Evolutionary conservation across 2,329 filamentous ascomycete genomes (phyloP).

Genomic region (Immersiporthe knoxdaviesiana): DNA sequence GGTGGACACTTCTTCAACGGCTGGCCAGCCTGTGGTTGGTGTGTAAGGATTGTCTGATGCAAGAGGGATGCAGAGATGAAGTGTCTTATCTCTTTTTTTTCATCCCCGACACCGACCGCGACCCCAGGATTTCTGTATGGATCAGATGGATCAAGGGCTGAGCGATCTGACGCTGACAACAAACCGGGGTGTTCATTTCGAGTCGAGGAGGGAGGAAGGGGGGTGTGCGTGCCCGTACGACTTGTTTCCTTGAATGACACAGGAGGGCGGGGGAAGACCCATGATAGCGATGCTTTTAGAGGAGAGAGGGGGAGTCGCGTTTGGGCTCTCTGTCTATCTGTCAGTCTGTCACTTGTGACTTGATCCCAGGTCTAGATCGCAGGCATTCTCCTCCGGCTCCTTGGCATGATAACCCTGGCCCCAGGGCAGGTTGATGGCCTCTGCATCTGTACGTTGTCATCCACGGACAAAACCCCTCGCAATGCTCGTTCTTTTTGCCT

Average conservation of each 20-base stretch:
- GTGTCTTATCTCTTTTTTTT: slow-evolving; percentile 7
- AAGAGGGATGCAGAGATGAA: slow-evolving; percentile 6
- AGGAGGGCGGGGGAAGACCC: too few relatives aligned
- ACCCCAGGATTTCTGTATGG: not conserved
- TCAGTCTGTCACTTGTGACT: not conserved
- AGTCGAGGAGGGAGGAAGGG: too few relatives aligned
- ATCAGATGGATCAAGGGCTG: slow-evolving; percentile 2
- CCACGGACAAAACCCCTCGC: too few relatives aligned
- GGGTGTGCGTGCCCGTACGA: not conserved
- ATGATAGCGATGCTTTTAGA: slow-evolving; percentile 1
- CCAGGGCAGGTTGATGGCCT: not conserved
- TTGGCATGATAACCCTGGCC: slow-evolving; percentile 8
- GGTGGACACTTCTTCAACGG: slow-evolving; percentile 5
- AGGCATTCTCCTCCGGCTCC: not conserved
- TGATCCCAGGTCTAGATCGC: slow-evolving; percentile 14
- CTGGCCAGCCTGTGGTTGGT: not conserved
- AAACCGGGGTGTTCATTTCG: not conserved
- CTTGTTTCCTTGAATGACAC: not conserved
- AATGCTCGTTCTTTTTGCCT: not conserved
- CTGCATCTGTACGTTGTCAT: slow-evolving; percentile 13
- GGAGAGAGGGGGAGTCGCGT: too few relatives aligned
- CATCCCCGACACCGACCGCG: not conserved
- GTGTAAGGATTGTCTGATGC: not conserved
- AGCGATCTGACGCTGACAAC: slow-evolving; percentile 1
- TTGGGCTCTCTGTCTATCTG: too few relatives aligned